Conservation (phyloP, 2,329 filamentous ascomycete species). For the Penicillium digitatum region DNA sequence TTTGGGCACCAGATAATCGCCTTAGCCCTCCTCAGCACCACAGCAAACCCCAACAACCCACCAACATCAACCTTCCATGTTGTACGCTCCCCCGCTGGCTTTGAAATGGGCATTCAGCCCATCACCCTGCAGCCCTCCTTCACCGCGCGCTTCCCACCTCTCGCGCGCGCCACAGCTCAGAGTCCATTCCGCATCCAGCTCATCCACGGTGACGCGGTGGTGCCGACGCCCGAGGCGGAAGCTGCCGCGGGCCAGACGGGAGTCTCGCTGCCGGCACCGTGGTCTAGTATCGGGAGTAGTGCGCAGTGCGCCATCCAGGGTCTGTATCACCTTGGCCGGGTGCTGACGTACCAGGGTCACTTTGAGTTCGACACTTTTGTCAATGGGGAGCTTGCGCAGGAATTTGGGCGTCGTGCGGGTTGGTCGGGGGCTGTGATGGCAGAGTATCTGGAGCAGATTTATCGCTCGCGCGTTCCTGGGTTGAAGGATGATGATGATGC, state of each 20-base stretch:
- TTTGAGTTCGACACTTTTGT: slow-evolving; percentile 31
- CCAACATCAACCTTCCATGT: slow-evolving; percentile 17
- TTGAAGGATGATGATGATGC: slow-evolving; percentile 31
- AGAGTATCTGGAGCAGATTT: slow-evolving; percentile 21
- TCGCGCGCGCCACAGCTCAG: neutral
- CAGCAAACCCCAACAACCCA: neutral
- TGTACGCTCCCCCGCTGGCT: slow-evolving; percentile 20
- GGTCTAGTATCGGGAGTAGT: slow-evolving; percentile 31
- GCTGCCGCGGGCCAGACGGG: neutral
- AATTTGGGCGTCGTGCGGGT: slow-evolving; percentile 21
- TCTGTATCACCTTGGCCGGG: slow-evolving; percentile 26
- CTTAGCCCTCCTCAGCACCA: slow-evolving; percentile 22
- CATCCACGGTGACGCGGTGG: slow-evolving; percentile 34
- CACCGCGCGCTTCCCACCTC: slow-evolving; percentile 11
- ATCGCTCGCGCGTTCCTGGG: slow-evolving; percentile 13
- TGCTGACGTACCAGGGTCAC: slow-evolving; percentile 34
- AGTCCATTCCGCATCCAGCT: slow-evolving; percentile 30
- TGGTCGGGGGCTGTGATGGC: slow-evolving; percentile 20
- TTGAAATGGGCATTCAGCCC: slow-evolving; percentile 31
- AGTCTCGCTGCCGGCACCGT: slow-evolving; percentile 22
- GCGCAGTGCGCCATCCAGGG: slow-evolving; percentile 29
- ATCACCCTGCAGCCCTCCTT: slow-evolving; percentile 25
- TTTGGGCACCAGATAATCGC: slow-evolving; percentile 35
- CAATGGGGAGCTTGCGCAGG: slow-evolving; percentile 23
- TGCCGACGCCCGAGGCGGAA: slow-evolving; percentile 8